These are phyloP conservation scores for Omphalotus guepiniiformis DNA, from an alignment of 768 basidiomycete genomes.

Conservation along the genomic window DNA sequence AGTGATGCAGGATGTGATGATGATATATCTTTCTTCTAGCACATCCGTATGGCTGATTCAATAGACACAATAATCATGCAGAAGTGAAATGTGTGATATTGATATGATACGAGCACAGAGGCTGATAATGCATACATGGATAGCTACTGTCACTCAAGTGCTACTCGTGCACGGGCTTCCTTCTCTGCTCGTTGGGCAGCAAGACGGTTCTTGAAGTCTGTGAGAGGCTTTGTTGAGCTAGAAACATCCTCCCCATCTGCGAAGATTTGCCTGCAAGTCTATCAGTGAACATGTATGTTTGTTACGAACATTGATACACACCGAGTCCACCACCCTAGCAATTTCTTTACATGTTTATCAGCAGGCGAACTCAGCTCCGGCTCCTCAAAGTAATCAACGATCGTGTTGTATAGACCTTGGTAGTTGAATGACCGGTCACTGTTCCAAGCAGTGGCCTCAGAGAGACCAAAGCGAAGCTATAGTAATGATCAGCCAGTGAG, in stretches of 20 bases:
- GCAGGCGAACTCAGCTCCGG: background rate
- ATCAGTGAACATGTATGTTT: too few relatives aligned
- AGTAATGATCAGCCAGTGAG: background rate
- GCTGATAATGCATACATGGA: too few relatives aligned
- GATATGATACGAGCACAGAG: too few relatives aligned
- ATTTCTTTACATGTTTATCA: background rate
- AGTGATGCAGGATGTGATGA: too few relatives aligned
- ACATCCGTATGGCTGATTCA: too few relatives aligned
- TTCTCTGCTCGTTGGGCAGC: background rate
- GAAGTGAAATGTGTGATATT: too few relatives aligned
- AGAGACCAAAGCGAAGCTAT: slow-evolving; percentile 16
- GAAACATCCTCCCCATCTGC: background rate
- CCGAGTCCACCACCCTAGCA: slow-evolving; percentile 6
- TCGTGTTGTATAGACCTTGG: slow-evolving; percentile 12
- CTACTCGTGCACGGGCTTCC: too few relatives aligned
- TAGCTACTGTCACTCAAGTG: too few relatives aligned
- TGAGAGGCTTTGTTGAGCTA: background rate
- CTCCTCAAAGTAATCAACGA: slow-evolving; percentile 15
- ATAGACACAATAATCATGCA: too few relatives aligned
- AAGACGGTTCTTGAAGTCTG: background rate
- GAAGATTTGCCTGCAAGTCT: background rate
- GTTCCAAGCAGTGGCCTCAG: slow-evolving; percentile 8
- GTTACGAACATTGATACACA: too few relatives aligned
- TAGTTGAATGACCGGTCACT: slow-evolving; percentile 14
- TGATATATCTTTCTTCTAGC: too few relatives aligned